Base-by-base conservation (phyloP, 164 flowering plant species). In the Taxillus chinensis region DNA sequence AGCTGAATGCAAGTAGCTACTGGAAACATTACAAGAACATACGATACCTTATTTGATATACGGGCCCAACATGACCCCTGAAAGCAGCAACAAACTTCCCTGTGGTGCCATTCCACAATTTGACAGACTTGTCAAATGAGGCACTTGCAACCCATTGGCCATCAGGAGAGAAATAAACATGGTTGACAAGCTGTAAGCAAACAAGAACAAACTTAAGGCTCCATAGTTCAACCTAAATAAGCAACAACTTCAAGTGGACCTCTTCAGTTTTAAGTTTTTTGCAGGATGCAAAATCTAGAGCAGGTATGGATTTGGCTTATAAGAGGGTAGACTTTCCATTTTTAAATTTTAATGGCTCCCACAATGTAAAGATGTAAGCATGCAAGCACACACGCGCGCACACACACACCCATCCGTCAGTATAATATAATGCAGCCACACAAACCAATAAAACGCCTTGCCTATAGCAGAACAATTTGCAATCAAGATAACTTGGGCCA, bases 111-210 rank as follows among this genome's bases (percentile, higher is more conserved):
- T 86, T 95, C 99, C 99, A 95, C 61, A 95, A 71, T 74, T 86
- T 95, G 52, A 95, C 93, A 55, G 97, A 89, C 64, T 80, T 89
- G 74, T 95, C 99, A 83, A 95, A 95, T 10, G 99, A 95, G 41
- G 93, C 99, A 79, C 99, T 95, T 39, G 96, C 99, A 27, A 95
- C 69, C 99, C 99, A 95, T 77, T 80, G 93, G 45, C 97, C 99
- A 80, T 95, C 95, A 69, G 99, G 99, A 17, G 99, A 95, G 64
- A 95, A 95, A 67, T 85, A 86, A 45, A 91, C 99, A 78, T 95
- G 96, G 71, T 95, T 95, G 58, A 95, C 99, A 70, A 89, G 91
- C 99, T 95, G 85, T 62, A 73, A 64, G 40, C 59, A 62, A 66
- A 45, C 43, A 70, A 64, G 46, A 70, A 50, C 16, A 55, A 16